A percentile compares a stretch with the other conserved stretches of the same genome.
phyloP scores from a whole-genome alignment of 2,329 filamentous ascomycete species.

The Claviceps fusiformis region DNA sequence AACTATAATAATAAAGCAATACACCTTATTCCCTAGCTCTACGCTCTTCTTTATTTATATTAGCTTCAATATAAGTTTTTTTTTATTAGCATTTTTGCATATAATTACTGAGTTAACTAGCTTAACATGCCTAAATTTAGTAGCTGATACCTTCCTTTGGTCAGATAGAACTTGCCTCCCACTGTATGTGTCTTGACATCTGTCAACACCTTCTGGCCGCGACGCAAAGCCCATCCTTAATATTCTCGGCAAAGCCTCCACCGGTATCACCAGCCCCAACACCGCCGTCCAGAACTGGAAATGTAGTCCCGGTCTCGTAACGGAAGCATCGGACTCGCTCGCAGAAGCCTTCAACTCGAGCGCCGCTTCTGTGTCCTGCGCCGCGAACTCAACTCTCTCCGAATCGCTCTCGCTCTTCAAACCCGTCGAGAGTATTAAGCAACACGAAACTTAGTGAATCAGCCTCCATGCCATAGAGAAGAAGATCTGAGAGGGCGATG shows the following conservation, averaged over 20 bases:
- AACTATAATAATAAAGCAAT: too few relatives aligned
- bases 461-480: background rate
- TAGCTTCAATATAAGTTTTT: too few relatives aligned
- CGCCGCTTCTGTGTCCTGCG: background rate
- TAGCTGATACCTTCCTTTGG: too few relatives aligned
- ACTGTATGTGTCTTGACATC: too few relatives aligned
- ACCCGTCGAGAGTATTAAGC: background rate
- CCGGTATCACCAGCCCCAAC: background rate
- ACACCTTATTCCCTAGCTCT: too few relatives aligned
- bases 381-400: background rate
- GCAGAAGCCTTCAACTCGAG: background rate
- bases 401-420: background rate
- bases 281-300: background rate
- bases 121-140: too few relatives aligned
- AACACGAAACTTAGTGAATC: background rate
- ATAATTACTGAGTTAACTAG: too few relatives aligned
- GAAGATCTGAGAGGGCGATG: background rate
- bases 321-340: background rate
- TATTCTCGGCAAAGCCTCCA: background rate
- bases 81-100: too few relatives aligned
- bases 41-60: too few relatives aligned
- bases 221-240: background rate
- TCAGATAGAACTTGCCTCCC: too few relatives aligned
- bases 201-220: background rate
- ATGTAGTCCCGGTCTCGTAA: background rate